phyloP scores from a whole-genome alignment of 2,329 filamentous ascomycete species.

The Rutstroemia sp. region DNA sequence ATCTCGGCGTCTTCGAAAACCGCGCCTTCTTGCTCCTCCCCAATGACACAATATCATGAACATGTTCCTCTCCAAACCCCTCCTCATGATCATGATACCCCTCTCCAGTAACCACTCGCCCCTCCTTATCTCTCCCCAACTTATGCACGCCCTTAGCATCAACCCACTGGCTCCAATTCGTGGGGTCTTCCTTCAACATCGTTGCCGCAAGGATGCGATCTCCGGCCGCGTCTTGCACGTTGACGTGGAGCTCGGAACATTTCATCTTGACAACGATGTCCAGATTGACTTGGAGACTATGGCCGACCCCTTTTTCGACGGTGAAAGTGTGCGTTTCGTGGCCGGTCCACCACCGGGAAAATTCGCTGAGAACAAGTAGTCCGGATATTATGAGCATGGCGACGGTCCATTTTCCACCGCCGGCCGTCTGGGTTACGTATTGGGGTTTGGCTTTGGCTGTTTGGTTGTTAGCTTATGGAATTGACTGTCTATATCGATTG shows the following conservation, averaged over 20 bases:
- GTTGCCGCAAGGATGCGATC: constrained; percentile 82
- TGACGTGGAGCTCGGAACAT: constrained; percentile 84
- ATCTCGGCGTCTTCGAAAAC: constrained; percentile 66
- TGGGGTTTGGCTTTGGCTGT: constrained; percentile 91
- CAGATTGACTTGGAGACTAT: constrained; percentile 86
- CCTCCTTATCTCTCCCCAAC: constrained; percentile 48
- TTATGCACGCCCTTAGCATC: constrained; percentile 59
- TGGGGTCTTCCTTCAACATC: constrained; percentile 66
- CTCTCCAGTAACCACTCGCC: constrained; percentile 47
- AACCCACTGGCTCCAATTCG: constrained; percentile 77
- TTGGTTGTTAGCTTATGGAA: background rate
- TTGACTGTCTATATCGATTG: background rate
- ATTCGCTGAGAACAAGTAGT: constrained; percentile 70
- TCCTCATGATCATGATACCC: constrained; percentile 62
- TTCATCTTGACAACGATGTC: constrained; percentile 88
- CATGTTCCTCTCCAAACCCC: constrained; percentile 71
- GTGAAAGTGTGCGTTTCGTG: constrained; percentile 82
- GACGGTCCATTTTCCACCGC: constrained; percentile 91
- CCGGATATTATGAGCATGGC: constrained; percentile 68
- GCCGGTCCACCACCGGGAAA: constrained; percentile 76
- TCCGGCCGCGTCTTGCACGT: constrained; percentile 91
- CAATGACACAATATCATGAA: constrained; percentile 80
- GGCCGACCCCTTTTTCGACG: constrained; percentile 85
- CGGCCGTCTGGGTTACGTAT: constrained; percentile 76
- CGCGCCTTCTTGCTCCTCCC: constrained; percentile 56